Percentiles rank a stretch among this genome's conserved stretches.
Conservation (phyloP, 2,329 filamentous ascomycete genomes). For the Westerdykella ornata region DNA sequence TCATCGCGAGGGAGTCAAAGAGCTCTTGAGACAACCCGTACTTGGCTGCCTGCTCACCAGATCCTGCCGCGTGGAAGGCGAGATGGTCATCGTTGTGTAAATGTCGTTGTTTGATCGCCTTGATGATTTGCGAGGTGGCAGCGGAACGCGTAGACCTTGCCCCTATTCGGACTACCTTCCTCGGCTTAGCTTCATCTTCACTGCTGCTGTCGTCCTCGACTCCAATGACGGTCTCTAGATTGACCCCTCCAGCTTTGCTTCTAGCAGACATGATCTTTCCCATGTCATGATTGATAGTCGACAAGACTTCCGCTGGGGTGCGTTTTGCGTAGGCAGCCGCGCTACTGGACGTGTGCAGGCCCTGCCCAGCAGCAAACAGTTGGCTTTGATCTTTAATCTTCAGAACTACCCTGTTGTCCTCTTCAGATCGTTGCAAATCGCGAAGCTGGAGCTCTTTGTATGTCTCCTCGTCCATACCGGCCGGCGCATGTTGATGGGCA, state of each 20-base stretch:
- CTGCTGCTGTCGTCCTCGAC: slow-evolving; percentile 59
- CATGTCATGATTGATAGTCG: slow-evolving; percentile 58
- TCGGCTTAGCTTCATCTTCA: slow-evolving; percentile 53
- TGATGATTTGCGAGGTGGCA: slow-evolving; percentile 61
- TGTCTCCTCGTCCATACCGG: slow-evolving; percentile 63
- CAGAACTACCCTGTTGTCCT: slow-evolving; percentile 72
- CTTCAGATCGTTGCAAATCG: slow-evolving; percentile 68
- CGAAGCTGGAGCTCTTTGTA: slow-evolving; percentile 69
- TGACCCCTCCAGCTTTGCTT: slow-evolving; percentile 33
- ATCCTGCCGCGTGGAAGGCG: slow-evolving; percentile 17
- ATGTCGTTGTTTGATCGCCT: slow-evolving; percentile 57
- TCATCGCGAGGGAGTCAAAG: slow-evolving; percentile 61
- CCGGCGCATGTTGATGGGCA: slow-evolving; percentile 55
- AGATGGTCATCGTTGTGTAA: slow-evolving; percentile 46
- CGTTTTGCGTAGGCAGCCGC: slow-evolving; percentile 60
- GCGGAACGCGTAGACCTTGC: slow-evolving; percentile 59
- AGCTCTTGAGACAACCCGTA: slow-evolving; percentile 39
- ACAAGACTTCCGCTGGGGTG: slow-evolving; percentile 61
- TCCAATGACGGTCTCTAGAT: slow-evolving; percentile 59
- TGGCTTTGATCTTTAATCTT: slow-evolving; percentile 82
- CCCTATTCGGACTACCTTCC: slow-evolving; percentile 55
- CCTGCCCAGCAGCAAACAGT: slow-evolving; percentile 59
- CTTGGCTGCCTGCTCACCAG: slow-evolving; percentile 26
- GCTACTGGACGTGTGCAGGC: slow-evolving; percentile 41
- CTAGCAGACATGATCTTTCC: slow-evolving; percentile 37